These are phyloP conservation scores for Populus hybrid DNA, from an alignment of 441 rosid genomes.

Conservation along the genomic window DNA sequence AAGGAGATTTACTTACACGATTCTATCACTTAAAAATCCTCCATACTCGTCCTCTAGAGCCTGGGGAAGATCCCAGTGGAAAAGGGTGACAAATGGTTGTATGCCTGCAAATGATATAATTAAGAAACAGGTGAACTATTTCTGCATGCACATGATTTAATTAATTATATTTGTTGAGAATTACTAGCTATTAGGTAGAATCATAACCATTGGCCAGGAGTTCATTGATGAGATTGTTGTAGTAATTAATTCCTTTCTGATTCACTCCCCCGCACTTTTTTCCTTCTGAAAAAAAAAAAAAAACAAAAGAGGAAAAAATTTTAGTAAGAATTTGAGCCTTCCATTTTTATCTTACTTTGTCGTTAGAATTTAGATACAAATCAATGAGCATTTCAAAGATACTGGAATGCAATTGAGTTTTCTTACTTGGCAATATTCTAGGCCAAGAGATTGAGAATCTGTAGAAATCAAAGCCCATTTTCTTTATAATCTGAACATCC, in stretches of 20 bases:
- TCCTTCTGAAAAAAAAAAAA: neutral
- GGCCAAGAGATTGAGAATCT: slow-evolving; percentile 20
- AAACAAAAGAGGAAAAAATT: too few relatives aligned
- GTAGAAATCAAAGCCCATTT: slow-evolving; percentile 3
- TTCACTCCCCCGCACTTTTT: neutral
- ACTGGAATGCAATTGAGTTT: too few relatives aligned
- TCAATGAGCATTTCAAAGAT: too few relatives aligned
- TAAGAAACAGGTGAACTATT: neutral
- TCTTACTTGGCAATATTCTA: slow-evolving; percentile 9
- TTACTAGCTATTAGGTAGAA: neutral
- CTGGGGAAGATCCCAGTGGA: too few relatives aligned
- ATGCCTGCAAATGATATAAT: too few relatives aligned
- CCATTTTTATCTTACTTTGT: too few relatives aligned
- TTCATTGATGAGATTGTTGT: neutral
- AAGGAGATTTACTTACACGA: neutral
- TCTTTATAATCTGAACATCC: slow-evolving; percentile 10
- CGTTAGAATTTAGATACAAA: too few relatives aligned
- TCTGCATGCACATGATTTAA: neutral
- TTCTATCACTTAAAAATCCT: neutral
- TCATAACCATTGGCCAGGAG: neutral
- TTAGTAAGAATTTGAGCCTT: too few relatives aligned
- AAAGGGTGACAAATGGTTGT: too few relatives aligned
- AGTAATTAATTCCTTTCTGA: neutral
- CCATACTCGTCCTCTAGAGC: too few relatives aligned
- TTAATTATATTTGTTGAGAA: neutral